Base-by-base conservation (phyloP, 2,329 filamentous ascomycete genomes). In the Phymatotrichopsis omnivora region DNA sequence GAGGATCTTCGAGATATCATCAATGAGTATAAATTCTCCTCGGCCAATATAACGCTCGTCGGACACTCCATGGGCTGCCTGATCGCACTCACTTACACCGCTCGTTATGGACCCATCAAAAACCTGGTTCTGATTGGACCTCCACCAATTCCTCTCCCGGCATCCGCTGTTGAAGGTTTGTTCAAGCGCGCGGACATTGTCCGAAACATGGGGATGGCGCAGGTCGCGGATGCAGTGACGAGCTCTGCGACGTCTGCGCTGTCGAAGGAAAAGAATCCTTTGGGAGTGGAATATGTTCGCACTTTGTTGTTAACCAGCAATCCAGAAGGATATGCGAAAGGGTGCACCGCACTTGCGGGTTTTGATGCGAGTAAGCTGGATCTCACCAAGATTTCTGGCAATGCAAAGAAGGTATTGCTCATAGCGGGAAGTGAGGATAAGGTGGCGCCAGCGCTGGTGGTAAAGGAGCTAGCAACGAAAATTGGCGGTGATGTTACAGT, bases 291-390 rank as follows among this genome's bases (percentile, higher is more conserved):
- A 2, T 68, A 70, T 0, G 60, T 68, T 7, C 57, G 66, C 5
- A 53, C 68, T 20, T 68, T 65, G 4, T 58, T 76, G 2, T 57
- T 73, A 0, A 58, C 62, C 0, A 69, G 72, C 50, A 67, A 73
- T 51, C 63, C 68, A 0, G 72, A 76, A 50, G 68, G 68, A 1
- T 76, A 74, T 56, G 72, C 72, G 1, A 76, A 75, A 49, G 72
- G 64, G 0, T 71, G 69, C 31, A 61, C 61, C 22, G 72, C 72
- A 2, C 60, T 75, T 23, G 72, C 67, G 3, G 60, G 60, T 17
- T 52, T 69, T 2, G 51, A 59, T 16, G 48, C 57, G 5, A 39
- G 70, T 3, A 52, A 60, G 12, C 29, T 24, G 22, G 14, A 40
- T 4, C 10, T 19, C 16, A n/a, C 29, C 14, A 27, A 5, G 14